phyloP scores from a whole-genome alignment of 352 stramenopile species.

The Phytopythium boreale region DNA sequence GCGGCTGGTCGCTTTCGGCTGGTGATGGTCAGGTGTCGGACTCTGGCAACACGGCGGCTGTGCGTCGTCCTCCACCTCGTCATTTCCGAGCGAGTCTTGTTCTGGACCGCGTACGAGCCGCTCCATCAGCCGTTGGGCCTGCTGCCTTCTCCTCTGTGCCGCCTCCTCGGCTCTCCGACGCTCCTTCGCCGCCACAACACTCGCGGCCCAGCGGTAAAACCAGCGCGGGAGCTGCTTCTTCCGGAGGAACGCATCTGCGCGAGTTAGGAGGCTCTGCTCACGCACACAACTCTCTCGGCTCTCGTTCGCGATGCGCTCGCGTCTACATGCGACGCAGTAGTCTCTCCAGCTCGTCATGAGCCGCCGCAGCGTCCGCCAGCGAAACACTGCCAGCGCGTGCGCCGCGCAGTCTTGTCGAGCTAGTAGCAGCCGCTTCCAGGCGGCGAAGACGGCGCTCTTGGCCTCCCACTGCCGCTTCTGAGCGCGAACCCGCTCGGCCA shows the following conservation, averaged over 20 bases:
- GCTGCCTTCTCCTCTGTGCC: constrained; percentile 25
- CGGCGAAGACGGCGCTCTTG: constrained; percentile 3
- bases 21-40: background rate
- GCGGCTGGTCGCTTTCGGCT: background rate
- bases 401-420: background rate
- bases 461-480: constrained; percentile 11
- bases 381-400: constrained; percentile 8
- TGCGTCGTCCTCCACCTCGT: background rate
- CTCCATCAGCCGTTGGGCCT: constrained; percentile 39
- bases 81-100: background rate
- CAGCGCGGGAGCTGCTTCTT: constrained; percentile 30
- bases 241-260: constrained; percentile 34
- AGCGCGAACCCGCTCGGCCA: constrained; percentile 24
- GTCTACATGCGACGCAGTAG: background rate
- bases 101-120: constrained; percentile 24
- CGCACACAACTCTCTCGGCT: constrained; percentile 14
- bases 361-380: constrained; percentile 20
- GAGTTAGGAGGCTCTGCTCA: constrained; percentile 12
- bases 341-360: constrained; percentile 19
- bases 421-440: constrained; percentile 7
- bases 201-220: constrained; percentile 52
- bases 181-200: constrained; percentile 24
- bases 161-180: constrained; percentile 16
- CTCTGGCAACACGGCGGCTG: background rate
- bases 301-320: constrained; percentile 8